Percentiles rank a stretch among this genome's conserved stretches.
Evolutionary conservation across 2,329 filamentous ascomycete genomes (phyloP).

Genomic region (Shiraia bambusicola): DNA sequence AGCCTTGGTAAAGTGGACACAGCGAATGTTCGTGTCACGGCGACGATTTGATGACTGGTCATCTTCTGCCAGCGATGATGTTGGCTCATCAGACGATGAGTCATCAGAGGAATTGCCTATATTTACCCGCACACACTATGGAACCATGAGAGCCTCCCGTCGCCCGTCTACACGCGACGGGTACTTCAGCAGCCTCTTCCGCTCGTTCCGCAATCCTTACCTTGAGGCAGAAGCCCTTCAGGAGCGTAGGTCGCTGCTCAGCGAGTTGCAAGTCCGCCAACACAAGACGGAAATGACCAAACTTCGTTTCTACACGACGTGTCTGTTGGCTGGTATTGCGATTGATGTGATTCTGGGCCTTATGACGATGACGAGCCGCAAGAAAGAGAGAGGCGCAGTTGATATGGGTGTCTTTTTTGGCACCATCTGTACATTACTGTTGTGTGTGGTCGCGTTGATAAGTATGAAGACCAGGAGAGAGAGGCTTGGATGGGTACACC

Average conservation of each 20-base stretch:
- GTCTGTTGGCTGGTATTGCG: slow-evolving; percentile 60
- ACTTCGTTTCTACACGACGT: slow-evolving; percentile 50
- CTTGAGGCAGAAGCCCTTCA: slow-evolving; percentile 48
- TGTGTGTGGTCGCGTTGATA: slow-evolving; percentile 32
- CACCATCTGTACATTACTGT: slow-evolving; percentile 62
- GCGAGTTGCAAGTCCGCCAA: slow-evolving; percentile 32
- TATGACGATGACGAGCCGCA: slow-evolving; percentile 67
- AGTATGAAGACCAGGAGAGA: slow-evolving; percentile 37
- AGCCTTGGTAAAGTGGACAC: slow-evolving; percentile 30
- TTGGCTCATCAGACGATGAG: slow-evolving; percentile 55
- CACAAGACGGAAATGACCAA: slow-evolving; percentile 41
- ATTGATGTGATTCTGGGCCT: slow-evolving; percentile 66
- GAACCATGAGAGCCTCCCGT: slow-evolving; percentile 26
- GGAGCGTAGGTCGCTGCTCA: slow-evolving; percentile 52
- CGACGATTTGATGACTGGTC: slow-evolving; percentile 24
- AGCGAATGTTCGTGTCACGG: slow-evolving; percentile 25
- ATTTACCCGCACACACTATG: slow-evolving; percentile 52
- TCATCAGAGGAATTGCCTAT: slow-evolving; percentile 45
- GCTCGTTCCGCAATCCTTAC: slow-evolving; percentile 24
- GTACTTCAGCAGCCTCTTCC: slow-evolving; percentile 38
- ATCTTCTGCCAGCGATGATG: slow-evolving; percentile 42
- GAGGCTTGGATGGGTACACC: slow-evolving; percentile 35
- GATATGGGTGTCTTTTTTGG: slow-evolving; percentile 72
- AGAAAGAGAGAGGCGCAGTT: slow-evolving; percentile 69
- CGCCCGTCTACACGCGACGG: slow-evolving; percentile 13